Evolutionary conservation across 1,284 basidiomycete species (phyloP).

Genomic region (Psilocybe mexicana): DNA sequence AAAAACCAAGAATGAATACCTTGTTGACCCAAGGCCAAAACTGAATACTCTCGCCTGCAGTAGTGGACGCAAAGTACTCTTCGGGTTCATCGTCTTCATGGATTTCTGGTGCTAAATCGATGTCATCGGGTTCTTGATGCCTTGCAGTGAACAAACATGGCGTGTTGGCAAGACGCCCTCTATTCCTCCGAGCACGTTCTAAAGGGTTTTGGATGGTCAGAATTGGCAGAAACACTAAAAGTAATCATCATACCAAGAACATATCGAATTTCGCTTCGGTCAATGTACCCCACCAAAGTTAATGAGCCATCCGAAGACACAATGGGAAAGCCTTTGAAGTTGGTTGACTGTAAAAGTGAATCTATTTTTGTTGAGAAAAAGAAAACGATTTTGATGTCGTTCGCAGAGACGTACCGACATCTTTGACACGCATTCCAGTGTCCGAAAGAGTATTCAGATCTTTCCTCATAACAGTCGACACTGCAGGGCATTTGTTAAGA

Average conservation of each 20-base stretch:
- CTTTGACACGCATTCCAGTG: slow-evolving; percentile 73
- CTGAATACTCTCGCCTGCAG: slow-evolving; percentile 62
- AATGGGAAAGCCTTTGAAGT: slow-evolving; percentile 92
- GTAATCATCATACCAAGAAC: slow-evolving; percentile 66
- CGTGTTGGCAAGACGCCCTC: slow-evolving; percentile 64
- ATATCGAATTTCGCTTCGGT: slow-evolving; percentile 82
- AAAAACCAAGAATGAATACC: slow-evolving; percentile 41
- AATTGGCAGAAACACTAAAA: not conserved
- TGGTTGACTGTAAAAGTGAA: slow-evolving; percentile 63
- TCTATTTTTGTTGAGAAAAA: slow-evolving; percentile 43
- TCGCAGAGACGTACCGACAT: slow-evolving; percentile 63
- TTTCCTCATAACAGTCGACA: slow-evolving; percentile 87
- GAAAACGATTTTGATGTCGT: not conserved
- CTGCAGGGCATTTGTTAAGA: slow-evolving; percentile 40
- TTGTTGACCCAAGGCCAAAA: slow-evolving; percentile 93
- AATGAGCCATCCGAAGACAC: slow-evolving; percentile 59
- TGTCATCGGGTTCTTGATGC: slow-evolving; percentile 48
- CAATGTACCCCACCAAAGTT: slow-evolving; percentile 86
- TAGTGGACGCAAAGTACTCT: slow-evolving; percentile 59
- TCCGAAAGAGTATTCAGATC: slow-evolving; percentile 76
- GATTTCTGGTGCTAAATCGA: slow-evolving; percentile 50
- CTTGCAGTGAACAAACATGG: slow-evolving; percentile 69
- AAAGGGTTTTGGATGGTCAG: not conserved
- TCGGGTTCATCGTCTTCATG: slow-evolving; percentile 66
- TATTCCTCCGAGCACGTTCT: slow-evolving; percentile 73